Evolutionary conservation across 192 early-diverging fungal species (phyloP), one percentile per base, ranked within the genome.

Genomic region (Anaeromyces robustus): DNA sequence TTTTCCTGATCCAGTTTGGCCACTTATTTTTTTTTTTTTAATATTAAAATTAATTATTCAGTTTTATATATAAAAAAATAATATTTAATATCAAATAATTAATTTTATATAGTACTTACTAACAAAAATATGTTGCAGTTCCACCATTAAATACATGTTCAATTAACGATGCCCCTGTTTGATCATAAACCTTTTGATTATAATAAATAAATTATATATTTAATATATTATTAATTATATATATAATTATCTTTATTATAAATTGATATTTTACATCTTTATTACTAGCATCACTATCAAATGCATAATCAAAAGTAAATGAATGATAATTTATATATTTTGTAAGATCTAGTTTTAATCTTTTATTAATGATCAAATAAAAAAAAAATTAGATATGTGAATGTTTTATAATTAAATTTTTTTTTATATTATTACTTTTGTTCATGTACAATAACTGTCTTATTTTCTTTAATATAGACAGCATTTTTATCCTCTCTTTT

Each of bases 41-140:
- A 34, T 34, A 34, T 7, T 34, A 34, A 34, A 7, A 7, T 7
- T 34, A 34, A 34, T 34, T 34, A 7, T 34, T 34, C n/a, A n/a
- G n/a, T n/a, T n/a, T n/a, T n/a, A n/a, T n/a, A n/a, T n/a, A n/a
- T n/a, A n/a, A n/a, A n/a, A n/a, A n/a, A n/a, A n/a, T n/a, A n/a
- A n/a, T n/a, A n/a, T n/a, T n/a, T n/a, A n/a, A n/a, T n/a, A n/a
- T n/a, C n/a, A n/a, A n/a, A n/a, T n/a, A n/a, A n/a, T n/a, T n/a
- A n/a, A n/a, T n/a, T 16, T 41, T 14, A 14, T 16, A 9, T 26
- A 68, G 9, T 68, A 68, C 52, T n/a, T 68, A 68, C 52, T 99
- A 99, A 68, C 96, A 96, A 92, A 99, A 99, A 83, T 96, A 98
- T 18, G 97, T 99, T 0, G 96, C 96, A 79, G 96, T 97, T 81